Conservation (phyloP, 2,329 filamentous ascomycete genomes). For the Neurospora sp. region DNA sequence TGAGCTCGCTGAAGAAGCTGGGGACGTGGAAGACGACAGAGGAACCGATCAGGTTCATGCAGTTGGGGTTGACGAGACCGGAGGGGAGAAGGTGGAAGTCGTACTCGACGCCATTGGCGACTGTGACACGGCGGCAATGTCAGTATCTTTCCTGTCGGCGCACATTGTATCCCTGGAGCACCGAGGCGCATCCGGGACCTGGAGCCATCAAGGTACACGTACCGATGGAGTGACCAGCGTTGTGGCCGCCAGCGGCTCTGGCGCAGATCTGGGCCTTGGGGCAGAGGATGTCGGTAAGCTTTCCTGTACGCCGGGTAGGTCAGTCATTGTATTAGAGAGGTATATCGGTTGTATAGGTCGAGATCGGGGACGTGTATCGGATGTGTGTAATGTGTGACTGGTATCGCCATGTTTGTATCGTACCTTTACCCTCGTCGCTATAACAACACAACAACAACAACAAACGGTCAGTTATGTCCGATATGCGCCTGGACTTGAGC, state of each 20-base stretch:
- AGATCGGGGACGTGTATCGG: neutral
- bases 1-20: constrained; percentile 54
- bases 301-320: constrained; percentile 37
- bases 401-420: neutral
- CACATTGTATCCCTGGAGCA: neutral
- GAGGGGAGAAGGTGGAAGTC: constrained; percentile 53
- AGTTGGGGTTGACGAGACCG: constrained; percentile 61
- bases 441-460: neutral
- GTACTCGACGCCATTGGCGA: constrained; percentile 26
- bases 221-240: constrained; percentile 43
- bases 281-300: constrained; percentile 48
- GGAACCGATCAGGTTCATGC: constrained; percentile 64
- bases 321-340: neutral
- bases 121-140: constrained; percentile 12
- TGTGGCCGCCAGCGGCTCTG: constrained; percentile 50
- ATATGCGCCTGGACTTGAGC: neutral
- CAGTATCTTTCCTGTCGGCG: constrained; percentile 4
- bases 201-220: constrained; percentile 5
- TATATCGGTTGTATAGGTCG: neutral
- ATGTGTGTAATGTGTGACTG: neutral
- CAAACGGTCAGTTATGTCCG: constrained; percentile 3
- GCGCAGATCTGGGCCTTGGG: constrained; percentile 44
- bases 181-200: neutral
- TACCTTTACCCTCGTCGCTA: constrained; percentile 21
- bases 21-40: constrained; percentile 55